Percentiles rank a stretch among this genome's conserved stretches.
Evolutionary conservation across 257 asterid genomes (phyloP).

Genomic region (Nicotiana undulata): DNA sequence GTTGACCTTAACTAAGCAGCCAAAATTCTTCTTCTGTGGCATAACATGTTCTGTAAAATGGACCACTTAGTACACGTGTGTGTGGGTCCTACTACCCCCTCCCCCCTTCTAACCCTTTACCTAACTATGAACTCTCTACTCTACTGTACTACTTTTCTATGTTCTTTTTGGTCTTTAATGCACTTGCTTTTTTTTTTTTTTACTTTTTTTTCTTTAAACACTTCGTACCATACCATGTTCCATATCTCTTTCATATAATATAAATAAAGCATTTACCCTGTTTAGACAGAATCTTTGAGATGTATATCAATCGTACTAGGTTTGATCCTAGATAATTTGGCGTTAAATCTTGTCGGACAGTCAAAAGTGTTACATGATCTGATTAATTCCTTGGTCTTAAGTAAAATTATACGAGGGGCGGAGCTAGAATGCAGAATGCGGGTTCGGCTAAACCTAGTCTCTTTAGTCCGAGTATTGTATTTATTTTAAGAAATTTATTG

Average conservation of each 20-base stretch:
- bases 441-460: background rate
- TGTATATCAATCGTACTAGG: background rate
- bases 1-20: slow-evolving; percentile 43
- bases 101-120: background rate
- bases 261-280: background rate
- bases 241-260: background rate
- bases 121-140: background rate
- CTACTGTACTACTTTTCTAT: background rate
- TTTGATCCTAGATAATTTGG: background rate
- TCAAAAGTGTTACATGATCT: background rate
- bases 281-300: background rate
- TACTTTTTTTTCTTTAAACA: background rate
- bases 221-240: background rate
- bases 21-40: slow-evolving; percentile 20
- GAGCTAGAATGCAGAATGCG: no score
- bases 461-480: no score
- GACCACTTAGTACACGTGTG: slow-evolving; percentile 40
- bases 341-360: background rate
- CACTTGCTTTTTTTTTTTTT: background rate
- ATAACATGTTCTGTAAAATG: slow-evolving; percentile 19
- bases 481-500: no score
- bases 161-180: slow-evolving; percentile 1
- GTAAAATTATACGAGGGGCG: no score
- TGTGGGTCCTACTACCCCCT: slow-evolving; percentile 15
- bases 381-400: no score